Base-by-base conservation (phyloP, 2,329 filamentous ascomycete genomes). In the Apiospora hydei region DNA sequence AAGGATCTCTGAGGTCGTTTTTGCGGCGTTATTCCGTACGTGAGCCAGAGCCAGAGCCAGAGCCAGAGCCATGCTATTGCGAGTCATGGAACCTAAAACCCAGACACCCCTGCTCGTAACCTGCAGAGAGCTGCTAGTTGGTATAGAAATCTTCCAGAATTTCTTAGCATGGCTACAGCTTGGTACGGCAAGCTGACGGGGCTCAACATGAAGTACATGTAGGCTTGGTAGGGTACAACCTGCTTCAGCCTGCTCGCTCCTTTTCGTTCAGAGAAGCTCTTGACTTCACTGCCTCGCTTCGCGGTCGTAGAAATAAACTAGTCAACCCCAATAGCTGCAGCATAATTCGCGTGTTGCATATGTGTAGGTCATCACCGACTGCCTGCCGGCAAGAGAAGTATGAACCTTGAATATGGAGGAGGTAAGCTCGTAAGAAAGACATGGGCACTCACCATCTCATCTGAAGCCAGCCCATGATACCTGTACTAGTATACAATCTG, bases 111-210 rank as follows among this genome's bases (percentile, higher is more conserved):
- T 64, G 57, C 57, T 64, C 34, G 18, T 41, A 38, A 64, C 57
- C 57, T 64, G 57, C 57, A 64, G 34, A 34, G 41, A 41, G 57
- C n/a, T 64, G 57, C 57, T 41, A 64, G 21, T n/a, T 64, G 57
- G 57, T 18, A 64, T 64, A 41, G 57, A 64, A 64, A 64, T 64
- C 57, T 64, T 64, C 57, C 57, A 64, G 57, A 64, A 64, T 64
- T 41, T 41, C 57, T 64, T 64, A 64, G 57, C 57, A 64, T n/a
- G 30, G 53, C 30, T 11, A 38, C 34, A 64, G 57, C 34, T 41
- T 64, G 11, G 57, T 38, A 34, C n/a, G 57, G 57, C 3, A 34
- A 64, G 57, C 57, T 64, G 34, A 64, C 57, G n/a, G 57, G 57
- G 57, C 57, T 64, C 41, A 64, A 41, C 34, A 41, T 41, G 34